These are phyloP conservation scores for Phytophthora podocarpi DNA, from an alignment of 352 stramenopile genomes.

Conservation along the genomic window DNA sequence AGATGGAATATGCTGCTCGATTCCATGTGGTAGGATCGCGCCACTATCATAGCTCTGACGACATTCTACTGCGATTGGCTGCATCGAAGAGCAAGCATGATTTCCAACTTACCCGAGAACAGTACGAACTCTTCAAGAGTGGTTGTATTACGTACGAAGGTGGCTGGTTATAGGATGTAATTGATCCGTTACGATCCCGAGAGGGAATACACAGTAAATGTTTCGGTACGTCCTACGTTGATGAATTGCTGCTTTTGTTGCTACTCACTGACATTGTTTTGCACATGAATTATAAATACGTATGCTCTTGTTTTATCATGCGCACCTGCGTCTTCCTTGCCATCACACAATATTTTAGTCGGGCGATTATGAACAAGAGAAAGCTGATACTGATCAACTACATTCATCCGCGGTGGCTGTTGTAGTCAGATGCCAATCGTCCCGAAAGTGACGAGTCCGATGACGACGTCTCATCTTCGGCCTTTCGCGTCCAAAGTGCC, in stretches of 20 bases:
- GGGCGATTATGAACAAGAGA: neutral
- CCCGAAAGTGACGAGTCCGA: neutral
- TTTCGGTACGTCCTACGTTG: neutral
- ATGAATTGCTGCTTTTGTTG: neutral
- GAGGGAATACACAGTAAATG: neutral
- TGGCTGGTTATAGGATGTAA: neutral
- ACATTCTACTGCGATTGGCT: constrained; percentile 2
- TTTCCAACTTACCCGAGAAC: neutral
- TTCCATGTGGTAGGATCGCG: neutral
- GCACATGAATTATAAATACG: neutral
- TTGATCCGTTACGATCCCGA: neutral
- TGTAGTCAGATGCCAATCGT: neutral
- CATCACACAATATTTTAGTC: neutral
- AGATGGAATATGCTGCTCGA: constrained; percentile 1
- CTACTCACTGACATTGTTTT: neutral
- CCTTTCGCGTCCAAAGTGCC: neutral
- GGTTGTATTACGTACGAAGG: neutral
- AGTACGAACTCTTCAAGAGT: constrained; percentile 4
- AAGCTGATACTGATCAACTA: neutral
- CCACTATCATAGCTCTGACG: neutral
- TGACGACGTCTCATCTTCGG: constrained; percentile 1
- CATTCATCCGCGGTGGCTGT: neutral
- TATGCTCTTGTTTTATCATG: constrained; percentile 1
- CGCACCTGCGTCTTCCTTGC: neutral
- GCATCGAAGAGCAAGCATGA: neutral